A percentile compares a stretch with the other conserved stretches of the same genome.
phyloP scores from a whole-genome alignment of 371 early-diverging fungal species.

The Paraphysoderma sedebokerense region DNA sequence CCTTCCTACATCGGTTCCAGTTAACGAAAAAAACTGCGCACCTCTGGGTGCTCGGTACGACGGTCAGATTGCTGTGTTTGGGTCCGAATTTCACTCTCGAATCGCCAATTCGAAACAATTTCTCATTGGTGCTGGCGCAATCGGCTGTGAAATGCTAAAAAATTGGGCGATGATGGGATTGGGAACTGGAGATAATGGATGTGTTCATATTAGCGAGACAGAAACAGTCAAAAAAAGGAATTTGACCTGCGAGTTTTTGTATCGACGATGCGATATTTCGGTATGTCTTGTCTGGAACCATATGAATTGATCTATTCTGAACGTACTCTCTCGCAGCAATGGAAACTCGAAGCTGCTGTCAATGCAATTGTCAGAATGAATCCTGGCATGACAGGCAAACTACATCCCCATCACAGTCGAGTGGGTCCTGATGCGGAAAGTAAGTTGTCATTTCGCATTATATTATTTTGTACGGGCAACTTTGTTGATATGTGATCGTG shows the following conservation, averaged over 20 bases:
- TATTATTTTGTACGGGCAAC: neutral
- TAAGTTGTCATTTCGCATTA: slow-evolving; percentile 3
- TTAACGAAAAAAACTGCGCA: slow-evolving; percentile 53
- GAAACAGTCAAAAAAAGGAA: slow-evolving; percentile 97
- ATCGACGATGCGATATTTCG: slow-evolving; percentile 79
- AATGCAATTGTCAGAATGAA: slow-evolving; percentile 84
- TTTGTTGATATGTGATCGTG: slow-evolving; percentile 5
- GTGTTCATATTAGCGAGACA: slow-evolving; percentile 95
- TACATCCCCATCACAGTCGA: slow-evolving; percentile 78
- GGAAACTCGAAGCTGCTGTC: slow-evolving; percentile 91
- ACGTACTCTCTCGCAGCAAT: slow-evolving; percentile 22
- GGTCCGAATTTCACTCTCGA: slow-evolving; percentile 71
- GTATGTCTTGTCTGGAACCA: slow-evolving; percentile 12
- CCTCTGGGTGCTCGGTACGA: slow-evolving; percentile 79
- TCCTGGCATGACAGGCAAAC: slow-evolving; percentile 61
- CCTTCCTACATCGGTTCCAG: slow-evolving; percentile 41
- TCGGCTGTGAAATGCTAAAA: slow-evolving; percentile 99
- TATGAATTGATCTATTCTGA: neutral
- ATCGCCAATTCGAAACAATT: slow-evolving; percentile 80
- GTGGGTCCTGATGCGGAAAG: slow-evolving; percentile 91
- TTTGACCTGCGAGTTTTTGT: slow-evolving; percentile 95
- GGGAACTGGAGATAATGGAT: slow-evolving; percentile 71
- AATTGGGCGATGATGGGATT: slow-evolving; percentile 99
- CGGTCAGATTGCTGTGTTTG: slow-evolving; percentile 90
- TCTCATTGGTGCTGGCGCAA: slow-evolving; percentile 99